Evolutionary conservation across 2,329 filamentous ascomycete species (phyloP).

Genomic region (Penicillium janthinellum): DNA sequence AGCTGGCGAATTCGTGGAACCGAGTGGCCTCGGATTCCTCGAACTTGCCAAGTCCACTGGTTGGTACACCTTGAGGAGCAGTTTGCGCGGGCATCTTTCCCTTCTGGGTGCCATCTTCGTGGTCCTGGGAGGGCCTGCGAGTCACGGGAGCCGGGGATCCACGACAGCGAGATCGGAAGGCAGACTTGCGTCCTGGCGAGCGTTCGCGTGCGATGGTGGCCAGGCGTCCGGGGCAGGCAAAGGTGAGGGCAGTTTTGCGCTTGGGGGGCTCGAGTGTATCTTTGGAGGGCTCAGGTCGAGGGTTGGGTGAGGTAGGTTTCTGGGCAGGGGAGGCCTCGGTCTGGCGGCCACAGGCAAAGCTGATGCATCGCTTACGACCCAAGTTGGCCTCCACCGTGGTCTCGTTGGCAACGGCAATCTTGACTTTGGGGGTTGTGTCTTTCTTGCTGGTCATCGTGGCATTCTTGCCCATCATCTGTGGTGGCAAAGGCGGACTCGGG

Average conservation of each 20-base stretch:
- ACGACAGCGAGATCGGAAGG: slow-evolving; percentile 34
- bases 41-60: slow-evolving; percentile 42
- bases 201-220: slow-evolving; percentile 31
- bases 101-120: slow-evolving; percentile 13
- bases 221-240: slow-evolving; percentile 48
- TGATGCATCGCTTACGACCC: slow-evolving; percentile 84
- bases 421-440: slow-evolving; percentile 25
- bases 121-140: slow-evolving; percentile 32
- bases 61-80: slow-evolving; percentile 33
- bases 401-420: slow-evolving; percentile 49
- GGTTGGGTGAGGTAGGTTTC: slow-evolving; percentile 23
- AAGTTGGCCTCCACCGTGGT: slow-evolving; percentile 63
- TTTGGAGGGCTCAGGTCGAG: slow-evolving; percentile 28
- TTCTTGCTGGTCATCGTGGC: slow-evolving; percentile 17
- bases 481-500: slow-evolving; percentile 78
- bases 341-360: slow-evolving; percentile 80
- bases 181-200: slow-evolving; percentile 27
- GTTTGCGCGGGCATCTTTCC: slow-evolving; percentile 15
- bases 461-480: slow-evolving; percentile 36
- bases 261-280: slow-evolving; percentile 35
- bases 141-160: slow-evolving; percentile 46
- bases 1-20: slow-evolving; percentile 92
- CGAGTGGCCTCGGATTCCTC: slow-evolving; percentile 47
- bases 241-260: slow-evolving; percentile 50
- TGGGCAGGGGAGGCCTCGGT: slow-evolving; percentile 48